Base-by-base conservation (phyloP, 495 filamentous ascomycete species). In the Penicillium diatomitis region DNA sequence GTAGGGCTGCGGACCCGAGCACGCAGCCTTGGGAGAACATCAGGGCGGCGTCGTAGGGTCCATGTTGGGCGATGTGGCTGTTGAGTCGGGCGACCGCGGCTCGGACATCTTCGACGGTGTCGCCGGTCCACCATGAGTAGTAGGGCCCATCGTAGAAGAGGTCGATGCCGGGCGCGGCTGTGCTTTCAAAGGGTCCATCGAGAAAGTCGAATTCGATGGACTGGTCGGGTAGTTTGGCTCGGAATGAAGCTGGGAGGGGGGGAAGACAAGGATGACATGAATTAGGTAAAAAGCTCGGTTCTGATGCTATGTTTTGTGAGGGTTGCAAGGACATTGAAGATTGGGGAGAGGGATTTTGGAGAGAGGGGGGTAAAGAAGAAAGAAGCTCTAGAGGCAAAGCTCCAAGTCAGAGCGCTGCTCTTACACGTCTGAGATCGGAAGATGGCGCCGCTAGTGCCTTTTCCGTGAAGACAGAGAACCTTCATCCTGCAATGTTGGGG, bases 381-480 rank as follows among this genome's bases (percentile, higher is more conserved):
- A 20, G 20, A 20, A 20, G 20, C 20, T 20, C 20, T 20, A 20
- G 20, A 20, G 20, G 20, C 20, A 20, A 20, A 20, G 20, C 20
- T 20, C 20, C 20, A 20, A 20, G 20, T 1, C 20, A 20, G 20
- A 20, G 20, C 20, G 20, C 20, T 20, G 8, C 52, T 59, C 66
- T 56, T 54, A 78, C 82, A 66, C 7, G 79, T 77, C 51, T 84
- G 79, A 3, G 78, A 74, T 48, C 74, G 69, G 58, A 85, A 80
- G 48, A 81, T 80, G 0, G 61, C 48, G 36, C 62, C 72, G 53
- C 78, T 83, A 32, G 81, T 84, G 32, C 80, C 81, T 50, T 73
- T 71, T 6, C 79, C 82, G 57, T 86, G 82, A 11, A 85, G 78
- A 49, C 79, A 80, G 38, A 86, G 75, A 46, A 85, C 59, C 51